Evolutionary conservation across 495 filamentous ascomycete genomes (phyloP), one percentile per base, ranked within the genome.

Genomic region (Trichoderma orchidacearum): DNA sequence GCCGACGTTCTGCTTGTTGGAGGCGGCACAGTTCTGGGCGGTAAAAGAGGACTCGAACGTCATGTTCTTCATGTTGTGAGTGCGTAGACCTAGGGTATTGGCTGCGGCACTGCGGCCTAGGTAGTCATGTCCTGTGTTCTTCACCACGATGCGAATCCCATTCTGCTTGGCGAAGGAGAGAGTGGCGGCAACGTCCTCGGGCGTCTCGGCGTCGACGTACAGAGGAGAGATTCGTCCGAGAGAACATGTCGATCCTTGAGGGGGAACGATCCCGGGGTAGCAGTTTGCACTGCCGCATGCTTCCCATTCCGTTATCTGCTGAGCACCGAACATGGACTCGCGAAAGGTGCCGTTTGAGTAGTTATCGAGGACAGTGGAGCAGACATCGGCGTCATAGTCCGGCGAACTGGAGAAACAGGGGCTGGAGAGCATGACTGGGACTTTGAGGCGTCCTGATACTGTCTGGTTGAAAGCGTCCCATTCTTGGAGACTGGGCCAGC

Each of bases 91-190:
- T 7, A 75, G 29, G 52, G 60, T 34, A 30, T 60, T 67, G 7
- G 69, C 41, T 57, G 68, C 64, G 3, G 65, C 68, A 17, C 68
- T 68, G 13, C 70, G 57, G 25, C 73, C 72, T 30, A 60, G 63
- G 27, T 60, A 70, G 59, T 75, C 71, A 52, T 75, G 73, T 9
- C 72, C 72, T 2, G 70, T 68, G 51, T 78, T 75, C 60, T 70
- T 69, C 32, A 76, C 68, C 9, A 66, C 62, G 1, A 76, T 60
- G 1, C 72, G 67, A 27, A 73, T 58, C 36, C 68, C 66, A n/a
- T 67, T 56, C 5, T 63, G n/a, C 12, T 52, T 48, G 21, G 72
- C 74, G 54, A 78, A 79, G 0, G 60, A 58, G 3, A 80, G 54
- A 0, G 65, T 70, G 5, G 63, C 61, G 25, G 55, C 59, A 11